A percentile compares a stretch with the other conserved stretches of the same genome.
phyloP scores from a whole-genome alignment of 176 grass and related monocot genomes.

The Dactylis glomerata region DNA sequence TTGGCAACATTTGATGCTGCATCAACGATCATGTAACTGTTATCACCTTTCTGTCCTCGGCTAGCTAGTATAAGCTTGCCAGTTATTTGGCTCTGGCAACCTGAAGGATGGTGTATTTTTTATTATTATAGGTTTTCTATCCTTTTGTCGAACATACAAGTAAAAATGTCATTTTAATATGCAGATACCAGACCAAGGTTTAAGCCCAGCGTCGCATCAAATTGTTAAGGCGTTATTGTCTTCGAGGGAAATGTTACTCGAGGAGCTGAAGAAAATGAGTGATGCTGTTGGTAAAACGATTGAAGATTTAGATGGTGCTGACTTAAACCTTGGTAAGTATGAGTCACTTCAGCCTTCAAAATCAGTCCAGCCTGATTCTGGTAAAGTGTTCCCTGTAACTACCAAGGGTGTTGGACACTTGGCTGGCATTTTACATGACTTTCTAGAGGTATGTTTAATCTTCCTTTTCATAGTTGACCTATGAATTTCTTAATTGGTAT shows the following conservation, averaged over 20 bases:
- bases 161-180: conserved; percentile 36
- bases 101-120: neutral
- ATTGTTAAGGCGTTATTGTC: conserved; percentile 68
- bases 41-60: neutral
- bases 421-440: conserved; percentile 82
- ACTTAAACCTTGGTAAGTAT: conserved; percentile 77
- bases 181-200: conserved; percentile 75
- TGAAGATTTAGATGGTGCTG: conserved; percentile 65
- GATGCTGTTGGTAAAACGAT: conserved; percentile 66
- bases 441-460: conserved; percentile 72
- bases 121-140: neutral
- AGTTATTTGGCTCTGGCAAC: neutral
- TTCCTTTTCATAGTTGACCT: conserved; percentile 1
- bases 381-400: conserved; percentile 53
- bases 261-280: conserved; percentile 76
- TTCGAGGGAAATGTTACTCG: conserved; percentile 81
- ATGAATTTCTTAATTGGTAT: neutral
- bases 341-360: conserved; percentile 62
- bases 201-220: conserved; percentile 60
- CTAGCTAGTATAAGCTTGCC: neutral
- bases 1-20: neutral
- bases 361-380: conserved; percentile 31
- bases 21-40: neutral
- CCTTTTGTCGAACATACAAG: neutral
- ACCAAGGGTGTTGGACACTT: conserved; percentile 80